phyloP scores from a whole-genome alignment of 768 basidiomycete species.

The Hygrophoropsis aurantiaca region DNA sequence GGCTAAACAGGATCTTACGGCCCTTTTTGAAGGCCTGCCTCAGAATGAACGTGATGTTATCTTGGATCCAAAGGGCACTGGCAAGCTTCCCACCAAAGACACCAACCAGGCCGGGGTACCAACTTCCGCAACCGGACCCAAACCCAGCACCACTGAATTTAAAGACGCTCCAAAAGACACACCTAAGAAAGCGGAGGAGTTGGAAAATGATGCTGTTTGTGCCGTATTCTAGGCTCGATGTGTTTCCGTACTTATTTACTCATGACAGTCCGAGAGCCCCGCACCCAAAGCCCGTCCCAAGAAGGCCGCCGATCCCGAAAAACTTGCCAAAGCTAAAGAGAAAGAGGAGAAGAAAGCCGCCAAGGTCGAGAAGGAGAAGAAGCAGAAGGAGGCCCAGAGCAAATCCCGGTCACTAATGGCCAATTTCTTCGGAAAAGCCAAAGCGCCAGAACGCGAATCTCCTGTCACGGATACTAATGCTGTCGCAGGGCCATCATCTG shows the following conservation, averaged over 20 bases:
- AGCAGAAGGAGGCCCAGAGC: slow-evolving; percentile 64
- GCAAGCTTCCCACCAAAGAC: slow-evolving; percentile 34
- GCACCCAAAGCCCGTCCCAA: slow-evolving; percentile 41
- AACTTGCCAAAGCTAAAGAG: slow-evolving; percentile 54
- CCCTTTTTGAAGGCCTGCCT: slow-evolving; percentile 56
- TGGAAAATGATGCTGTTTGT: slow-evolving; percentile 43
- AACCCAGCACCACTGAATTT: slow-evolving; percentile 18
- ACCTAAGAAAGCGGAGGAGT: slow-evolving; percentile 31
- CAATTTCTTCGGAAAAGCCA: slow-evolving; percentile 74
- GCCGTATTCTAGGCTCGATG: not conserved
- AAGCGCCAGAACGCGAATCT: slow-evolving; percentile 27
- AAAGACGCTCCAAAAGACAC: slow-evolving; percentile 21
- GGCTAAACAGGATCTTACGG: slow-evolving; percentile 59
- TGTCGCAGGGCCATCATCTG: slow-evolving; percentile 31
- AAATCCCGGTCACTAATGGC: slow-evolving; percentile 77
- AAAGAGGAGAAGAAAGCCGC: slow-evolving; percentile 65
- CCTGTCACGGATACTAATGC: slow-evolving; percentile 25
- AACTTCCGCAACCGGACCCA: slow-evolving; percentile 3
- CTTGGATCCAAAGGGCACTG: slow-evolving; percentile 47
- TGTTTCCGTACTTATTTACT: not conserved
- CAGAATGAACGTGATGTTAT: slow-evolving; percentile 56
- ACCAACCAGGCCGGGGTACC: slow-evolving; percentile 21
- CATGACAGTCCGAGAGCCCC: slow-evolving; percentile 20
- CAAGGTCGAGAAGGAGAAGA: slow-evolving; percentile 71
- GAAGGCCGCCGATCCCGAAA: slow-evolving; percentile 56